Conservation (phyloP, 2,329 filamentous ascomycete genomes). For the Escovopsis sp. region DNA sequence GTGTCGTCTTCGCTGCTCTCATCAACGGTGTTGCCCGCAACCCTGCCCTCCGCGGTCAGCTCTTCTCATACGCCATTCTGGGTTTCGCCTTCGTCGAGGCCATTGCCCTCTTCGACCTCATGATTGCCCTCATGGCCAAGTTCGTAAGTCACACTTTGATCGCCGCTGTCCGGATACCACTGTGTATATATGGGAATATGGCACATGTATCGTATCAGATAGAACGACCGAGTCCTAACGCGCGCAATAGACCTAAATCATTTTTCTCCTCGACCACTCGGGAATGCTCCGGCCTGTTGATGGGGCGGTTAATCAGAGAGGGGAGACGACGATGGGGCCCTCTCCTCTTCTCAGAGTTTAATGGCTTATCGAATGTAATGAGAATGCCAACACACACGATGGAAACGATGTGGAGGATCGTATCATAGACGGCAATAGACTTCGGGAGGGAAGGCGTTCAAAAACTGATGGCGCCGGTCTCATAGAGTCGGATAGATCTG, state of each 20-base stretch:
- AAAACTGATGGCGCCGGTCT: slow-evolving; percentile 18
- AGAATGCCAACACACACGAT: slow-evolving; percentile 18
- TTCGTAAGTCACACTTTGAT: slow-evolving; percentile 43
- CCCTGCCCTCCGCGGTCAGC: slow-evolving; percentile 85
- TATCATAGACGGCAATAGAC: slow-evolving; percentile 28
- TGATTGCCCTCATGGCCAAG: slow-evolving; percentile 91
- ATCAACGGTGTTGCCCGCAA: slow-evolving; percentile 85
- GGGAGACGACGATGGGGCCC: slow-evolving; percentile 13
- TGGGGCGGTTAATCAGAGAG: slow-evolving; percentile 17
- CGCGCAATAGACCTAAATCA: slow-evolving; percentile 20
- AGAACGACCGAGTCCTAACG: too few species aligned
- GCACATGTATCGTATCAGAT: too few species aligned
- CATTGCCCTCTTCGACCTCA: slow-evolving; percentile 78
- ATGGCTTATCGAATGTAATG: slow-evolving; percentile 14
- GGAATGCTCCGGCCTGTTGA: slow-evolving; percentile 22
- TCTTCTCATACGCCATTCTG: slow-evolving; percentile 92
- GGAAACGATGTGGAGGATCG: slow-evolving; percentile 19
- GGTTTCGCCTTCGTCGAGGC: slow-evolving; percentile 92
- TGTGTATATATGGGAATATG: background rate
- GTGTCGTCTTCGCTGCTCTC: slow-evolving; percentile 84
- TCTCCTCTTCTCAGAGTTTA: slow-evolving; percentile 14
- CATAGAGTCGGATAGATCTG: slow-evolving; percentile 15
- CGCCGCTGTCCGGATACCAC: background rate
- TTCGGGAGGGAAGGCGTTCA: slow-evolving; percentile 20
- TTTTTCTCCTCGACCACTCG: slow-evolving; percentile 13